Evolutionary conservation across 2,329 filamentous ascomycete genomes (phyloP), one percentile per base, ranked within the genome.

Genomic region (Fusarium ramigenum): DNA sequence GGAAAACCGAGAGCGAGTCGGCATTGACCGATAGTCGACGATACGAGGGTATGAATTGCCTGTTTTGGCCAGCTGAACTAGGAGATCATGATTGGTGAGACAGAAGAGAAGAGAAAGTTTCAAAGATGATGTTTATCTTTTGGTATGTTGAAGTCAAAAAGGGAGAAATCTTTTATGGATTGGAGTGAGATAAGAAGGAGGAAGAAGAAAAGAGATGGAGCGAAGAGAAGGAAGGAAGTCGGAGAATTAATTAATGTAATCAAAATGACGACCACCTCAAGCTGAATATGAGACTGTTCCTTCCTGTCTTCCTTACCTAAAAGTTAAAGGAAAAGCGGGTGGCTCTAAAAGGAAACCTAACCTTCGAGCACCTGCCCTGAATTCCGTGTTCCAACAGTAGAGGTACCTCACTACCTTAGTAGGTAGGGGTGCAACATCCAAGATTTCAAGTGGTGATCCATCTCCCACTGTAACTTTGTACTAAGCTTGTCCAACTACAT

Each of bases 11-110:
- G 28, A 40, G 42, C 32, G 21, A 50, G 54, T 37, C 19, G 30
- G 40, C 18, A 50, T 42, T 50, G 56, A 23, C 32, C 19, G 56
- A 59, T 49, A 49, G 23, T 54, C 32, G 23, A 37, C n/a, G 21
- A 58, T 70, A 69, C 53, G 46, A 70, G 54, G 43, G 46, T 54
- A 50, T 46, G 36, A 40, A 42, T 66, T 66, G 54, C 23, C 62
- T 28, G 49, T 73, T 56, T 58, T 73, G 67, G 52, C 44, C 57
- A 60, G 58, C 34, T 50, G 42, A 53, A 42, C 43, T 66, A 66
- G 34, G 40, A 69, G 70, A 61, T 58, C 69, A 72, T 72, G 70
- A 66, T 70, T 73, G 57, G 70, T 39, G 56, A 57, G 59, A 39
- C 9, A n/a, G 23, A 37, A 39, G 34, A 40, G 40, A 39, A 10